phyloP scores from a whole-genome alignment of 805 yeast species.

The Wickerhamia fluorescens region DNA sequence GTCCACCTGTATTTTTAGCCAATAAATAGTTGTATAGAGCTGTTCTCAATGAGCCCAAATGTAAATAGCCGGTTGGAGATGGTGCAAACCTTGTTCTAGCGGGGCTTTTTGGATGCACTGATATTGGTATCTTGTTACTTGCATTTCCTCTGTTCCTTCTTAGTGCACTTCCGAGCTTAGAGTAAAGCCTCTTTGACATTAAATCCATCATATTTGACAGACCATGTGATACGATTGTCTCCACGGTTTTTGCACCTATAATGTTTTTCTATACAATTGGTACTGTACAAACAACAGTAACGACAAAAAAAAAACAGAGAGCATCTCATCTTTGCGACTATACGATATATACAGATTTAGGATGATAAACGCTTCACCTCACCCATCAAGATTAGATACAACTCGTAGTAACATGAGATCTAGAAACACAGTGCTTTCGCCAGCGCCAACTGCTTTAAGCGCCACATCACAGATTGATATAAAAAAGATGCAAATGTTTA shows the following conservation, averaged over 20 bases:
- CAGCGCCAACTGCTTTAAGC: too few relatives aligned
- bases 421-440: too few relatives aligned
- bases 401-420: too few relatives aligned
- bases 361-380: too few relatives aligned
- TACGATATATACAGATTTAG: too few relatives aligned
- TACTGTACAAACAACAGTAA: too few relatives aligned
- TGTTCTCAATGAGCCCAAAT: conserved; percentile 87
- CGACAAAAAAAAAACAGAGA: too few relatives aligned
- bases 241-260: background rate
- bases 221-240: background rate
- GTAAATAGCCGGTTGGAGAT: conserved; percentile 94
- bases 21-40: conserved; percentile 83
- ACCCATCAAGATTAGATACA: too few relatives aligned
- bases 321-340: too few relatives aligned
- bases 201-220: background rate
- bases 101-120: conserved; percentile 41
- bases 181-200: conserved; percentile 1
- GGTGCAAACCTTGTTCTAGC: conserved; percentile 95
- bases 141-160: too few relatives aligned
- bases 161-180: background rate
- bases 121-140: conserved; percentile 8
- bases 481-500: conserved; percentile 10
- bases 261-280: too few relatives aligned
- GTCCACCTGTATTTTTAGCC: conserved; percentile 75
- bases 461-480: too few relatives aligned